These are phyloP conservation scores for Fragaria nilgerrensis DNA, from an alignment of 306 rosid genomes.

Conservation along the genomic window DNA sequence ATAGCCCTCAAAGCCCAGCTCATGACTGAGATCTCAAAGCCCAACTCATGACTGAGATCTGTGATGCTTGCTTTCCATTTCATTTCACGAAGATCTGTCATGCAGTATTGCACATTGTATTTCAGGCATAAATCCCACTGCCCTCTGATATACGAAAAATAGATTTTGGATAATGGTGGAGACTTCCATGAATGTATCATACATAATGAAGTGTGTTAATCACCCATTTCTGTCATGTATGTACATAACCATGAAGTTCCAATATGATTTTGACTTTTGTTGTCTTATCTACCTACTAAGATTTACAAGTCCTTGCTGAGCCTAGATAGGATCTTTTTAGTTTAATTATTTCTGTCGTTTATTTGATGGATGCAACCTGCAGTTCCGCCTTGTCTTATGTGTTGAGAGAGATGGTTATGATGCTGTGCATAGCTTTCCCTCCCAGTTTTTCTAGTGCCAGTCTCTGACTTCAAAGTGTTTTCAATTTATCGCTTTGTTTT, in stretches of 20 bases:
- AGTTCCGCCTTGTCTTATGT: neutral
- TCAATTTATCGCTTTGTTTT: slow-evolving; percentile 21
- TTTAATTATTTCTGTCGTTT: neutral
- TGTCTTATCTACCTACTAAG: neutral
- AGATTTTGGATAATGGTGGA: neutral
- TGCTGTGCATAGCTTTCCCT: slow-evolving; percentile 3
- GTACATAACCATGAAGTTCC: neutral
- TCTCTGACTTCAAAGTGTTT: slow-evolving; percentile 3
- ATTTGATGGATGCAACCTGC: neutral
- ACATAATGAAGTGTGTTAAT: neutral
- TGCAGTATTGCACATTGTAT: neutral
- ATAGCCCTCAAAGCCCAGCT: neutral
- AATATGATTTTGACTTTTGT: neutral
- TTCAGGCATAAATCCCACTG: neutral
- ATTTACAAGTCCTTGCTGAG: neutral
- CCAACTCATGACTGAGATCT: neutral
- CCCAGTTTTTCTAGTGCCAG: neutral
- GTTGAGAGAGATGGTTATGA: neutral
- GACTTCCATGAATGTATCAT: neutral
- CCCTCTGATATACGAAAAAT: neutral
- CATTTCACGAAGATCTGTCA: neutral
- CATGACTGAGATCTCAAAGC: neutral
- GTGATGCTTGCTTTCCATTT: neutral
- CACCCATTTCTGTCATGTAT: neutral
- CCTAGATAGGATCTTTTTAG: no score